phyloP scores from a whole-genome alignment of 495 filamentous ascomycete genomes.

The Neurospora tetraspora region DNA sequence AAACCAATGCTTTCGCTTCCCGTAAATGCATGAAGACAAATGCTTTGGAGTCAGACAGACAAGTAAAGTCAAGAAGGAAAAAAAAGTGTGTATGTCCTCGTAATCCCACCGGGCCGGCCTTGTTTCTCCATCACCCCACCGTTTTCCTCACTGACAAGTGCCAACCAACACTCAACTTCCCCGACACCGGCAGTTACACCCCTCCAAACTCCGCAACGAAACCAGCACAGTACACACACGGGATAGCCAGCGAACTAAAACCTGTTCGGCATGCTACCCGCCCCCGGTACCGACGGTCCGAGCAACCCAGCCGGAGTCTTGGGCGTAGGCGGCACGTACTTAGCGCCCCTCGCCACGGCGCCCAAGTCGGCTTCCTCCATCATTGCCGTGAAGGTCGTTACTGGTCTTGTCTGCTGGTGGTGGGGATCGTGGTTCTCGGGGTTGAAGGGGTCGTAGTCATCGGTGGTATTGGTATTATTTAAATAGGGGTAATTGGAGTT shows the following conservation, averaged over 20 bases:
- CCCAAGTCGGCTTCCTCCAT: constrained; percentile 44
- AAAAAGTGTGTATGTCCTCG: not conserved
- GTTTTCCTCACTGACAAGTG: not conserved
- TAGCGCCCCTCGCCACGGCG: constrained; percentile 36
- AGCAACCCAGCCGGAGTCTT: not conserved
- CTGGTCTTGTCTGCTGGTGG: not conserved
- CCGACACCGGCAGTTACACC: not conserved
- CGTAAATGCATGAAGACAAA: not conserved
- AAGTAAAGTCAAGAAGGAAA: not conserved
- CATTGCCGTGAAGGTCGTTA: constrained; percentile 58
- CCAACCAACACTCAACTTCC: not conserved
- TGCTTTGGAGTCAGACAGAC: not conserved
- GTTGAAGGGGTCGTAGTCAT: not conserved
- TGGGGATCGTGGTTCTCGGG: not conserved
- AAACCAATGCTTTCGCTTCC: not conserved
- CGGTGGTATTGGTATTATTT: not conserved
- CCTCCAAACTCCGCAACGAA: not conserved
- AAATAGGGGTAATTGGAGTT: constrained; percentile 16
- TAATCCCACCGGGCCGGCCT: not conserved
- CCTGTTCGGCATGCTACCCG: not conserved
- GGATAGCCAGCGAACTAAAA: not conserved
- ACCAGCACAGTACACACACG: not conserved
- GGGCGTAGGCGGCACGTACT: constrained; percentile 19
- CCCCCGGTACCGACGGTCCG: not conserved
- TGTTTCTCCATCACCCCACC: not conserved